A percentile compares a stretch with the other conserved stretches of the same genome.
Conservation (phyloP, 805 yeast species). For the Cyberlindnera meyerae region DNA sequence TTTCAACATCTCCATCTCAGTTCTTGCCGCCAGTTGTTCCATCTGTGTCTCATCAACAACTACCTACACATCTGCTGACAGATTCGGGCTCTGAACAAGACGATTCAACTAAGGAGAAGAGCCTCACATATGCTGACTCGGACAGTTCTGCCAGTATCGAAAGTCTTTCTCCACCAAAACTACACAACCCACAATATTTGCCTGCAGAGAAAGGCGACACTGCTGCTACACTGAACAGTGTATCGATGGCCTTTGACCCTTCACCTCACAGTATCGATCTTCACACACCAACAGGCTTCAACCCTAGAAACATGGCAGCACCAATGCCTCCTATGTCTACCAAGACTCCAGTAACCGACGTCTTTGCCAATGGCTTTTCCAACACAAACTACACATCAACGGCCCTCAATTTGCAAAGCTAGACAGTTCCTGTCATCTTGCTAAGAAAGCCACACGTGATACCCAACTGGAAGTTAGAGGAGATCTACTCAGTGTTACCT, state of each 20-base stretch:
- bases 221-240: constrained; percentile 1
- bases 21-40: too few relatives aligned
- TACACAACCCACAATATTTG: constrained; percentile 23
- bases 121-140: constrained; percentile 23
- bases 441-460: constrained; percentile 23
- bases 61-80: constrained; percentile 5
- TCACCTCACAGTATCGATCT: constrained; percentile 12
- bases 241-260: constrained; percentile 7
- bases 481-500: constrained; percentile 42
- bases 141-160: constrained; percentile 24
- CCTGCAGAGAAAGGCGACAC: constrained; percentile 22
- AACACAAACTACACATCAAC: constrained; percentile 8
- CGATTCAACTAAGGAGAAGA: constrained; percentile 20
- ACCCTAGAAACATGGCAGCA: constrained; percentile 16
- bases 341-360: constrained; percentile 14
- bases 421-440: constrained; percentile 23
- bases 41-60: constrained; percentile 1
- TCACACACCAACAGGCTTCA: constrained; percentile 20
- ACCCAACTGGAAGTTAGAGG: constrained; percentile 25
- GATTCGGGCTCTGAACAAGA: constrained; percentile 13
- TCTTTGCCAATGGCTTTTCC: constrained; percentile 10
- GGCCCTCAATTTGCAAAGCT: constrained; percentile 21
- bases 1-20: too few relatives aligned
- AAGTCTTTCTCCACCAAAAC: constrained; percentile 26
- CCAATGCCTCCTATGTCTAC: constrained; percentile 16